A percentile compares a stretch with the other conserved stretches of the same genome.
phyloP scores from a whole-genome alignment of 2,329 filamentous ascomycete species.

The Calonectria honghensis region DNA sequence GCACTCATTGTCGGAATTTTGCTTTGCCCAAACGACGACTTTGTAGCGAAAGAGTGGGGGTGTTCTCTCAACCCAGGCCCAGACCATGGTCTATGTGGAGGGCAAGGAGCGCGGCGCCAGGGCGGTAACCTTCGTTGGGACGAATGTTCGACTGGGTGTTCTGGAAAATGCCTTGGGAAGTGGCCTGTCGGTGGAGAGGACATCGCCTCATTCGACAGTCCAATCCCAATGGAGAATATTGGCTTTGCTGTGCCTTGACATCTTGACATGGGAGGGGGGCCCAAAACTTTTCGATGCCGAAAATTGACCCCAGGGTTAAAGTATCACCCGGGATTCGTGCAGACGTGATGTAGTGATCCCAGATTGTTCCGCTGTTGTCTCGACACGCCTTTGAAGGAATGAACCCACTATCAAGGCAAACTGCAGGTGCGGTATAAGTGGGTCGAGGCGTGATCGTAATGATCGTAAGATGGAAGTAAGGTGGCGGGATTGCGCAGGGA shows the following conservation, averaged over 20 bases:
- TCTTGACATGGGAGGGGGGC: conserved; percentile 22
- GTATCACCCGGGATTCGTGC: conserved; percentile 26
- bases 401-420: conserved; percentile 42
- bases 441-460: conserved; percentile 46
- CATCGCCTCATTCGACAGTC: conserved; percentile 44
- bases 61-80: conserved; percentile 39
- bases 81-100: conserved; percentile 36
- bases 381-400: conserved; percentile 35
- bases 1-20: conserved; percentile 24
- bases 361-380: conserved; percentile 38
- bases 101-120: conserved; percentile 37
- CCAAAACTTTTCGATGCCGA: conserved; percentile 22
- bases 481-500: conserved; percentile 28
- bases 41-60: conserved; percentile 48
- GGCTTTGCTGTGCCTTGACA: conserved; percentile 15
- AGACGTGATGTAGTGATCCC: conserved; percentile 28
- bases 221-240: conserved; percentile 38
- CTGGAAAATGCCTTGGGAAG: conserved; percentile 50
- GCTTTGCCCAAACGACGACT: neutral
- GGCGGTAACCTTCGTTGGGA: conserved; percentile 40
- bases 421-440: conserved; percentile 41
- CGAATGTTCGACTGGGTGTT: conserved; percentile 47
- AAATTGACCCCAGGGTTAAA: conserved; percentile 30
- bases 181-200: conserved; percentile 45
- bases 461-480: conserved; percentile 47